Percentiles rank a stretch among this genome's conserved stretches.
These are phyloP conservation scores for Dactylellina drechsleri DNA, from an alignment of 2,329 filamentous ascomycete genomes.

Conservation along the genomic window DNA sequence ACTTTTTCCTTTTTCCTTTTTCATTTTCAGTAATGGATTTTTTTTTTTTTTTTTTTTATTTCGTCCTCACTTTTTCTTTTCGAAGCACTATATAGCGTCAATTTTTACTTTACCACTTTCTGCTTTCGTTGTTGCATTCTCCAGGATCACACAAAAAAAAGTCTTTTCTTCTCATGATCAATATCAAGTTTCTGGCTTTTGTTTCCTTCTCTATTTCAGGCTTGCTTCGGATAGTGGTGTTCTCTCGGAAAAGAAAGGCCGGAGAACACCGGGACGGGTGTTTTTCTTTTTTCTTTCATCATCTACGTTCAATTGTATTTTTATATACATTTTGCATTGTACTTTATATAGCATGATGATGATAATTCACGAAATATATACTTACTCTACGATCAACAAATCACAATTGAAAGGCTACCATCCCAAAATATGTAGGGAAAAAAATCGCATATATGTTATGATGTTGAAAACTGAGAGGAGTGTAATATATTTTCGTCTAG, in stretches of 20 bases:
- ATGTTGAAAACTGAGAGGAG: too few relatives aligned
- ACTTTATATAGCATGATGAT: too few relatives aligned
- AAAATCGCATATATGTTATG: too few relatives aligned
- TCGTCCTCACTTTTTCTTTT: slow-evolving; percentile 22
- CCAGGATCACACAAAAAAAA: slow-evolving; percentile 15
- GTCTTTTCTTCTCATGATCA: neutral
- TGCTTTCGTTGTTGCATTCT: slow-evolving; percentile 7
- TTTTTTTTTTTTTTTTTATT: slow-evolving; percentile 9
- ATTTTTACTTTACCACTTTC: slow-evolving; percentile 6
- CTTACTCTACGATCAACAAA: too few relatives aligned
- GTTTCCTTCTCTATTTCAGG: slow-evolving; percentile 6
- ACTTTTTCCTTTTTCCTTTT: slow-evolving; percentile 2
- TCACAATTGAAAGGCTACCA: too few relatives aligned
- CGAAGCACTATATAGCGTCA: slow-evolving; percentile 14
- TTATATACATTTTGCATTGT: slow-evolving; percentile 7
- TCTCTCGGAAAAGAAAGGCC: slow-evolving; percentile 25
- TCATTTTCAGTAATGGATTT: neutral
- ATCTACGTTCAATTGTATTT: neutral
- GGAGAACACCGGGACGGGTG: slow-evolving; percentile 11
- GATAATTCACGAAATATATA: too few relatives aligned
- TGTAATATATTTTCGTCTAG: too few relatives aligned
- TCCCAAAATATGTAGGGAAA: too few relatives aligned
- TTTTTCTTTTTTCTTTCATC: neutral
- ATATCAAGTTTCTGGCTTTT: slow-evolving; percentile 22
- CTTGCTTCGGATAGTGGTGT: slow-evolving; percentile 14